Evolutionary conservation across 306 rosid genomes (phyloP), one percentile per base, ranked within the genome.

Genomic region (Coriaria nepalensis): DNA sequence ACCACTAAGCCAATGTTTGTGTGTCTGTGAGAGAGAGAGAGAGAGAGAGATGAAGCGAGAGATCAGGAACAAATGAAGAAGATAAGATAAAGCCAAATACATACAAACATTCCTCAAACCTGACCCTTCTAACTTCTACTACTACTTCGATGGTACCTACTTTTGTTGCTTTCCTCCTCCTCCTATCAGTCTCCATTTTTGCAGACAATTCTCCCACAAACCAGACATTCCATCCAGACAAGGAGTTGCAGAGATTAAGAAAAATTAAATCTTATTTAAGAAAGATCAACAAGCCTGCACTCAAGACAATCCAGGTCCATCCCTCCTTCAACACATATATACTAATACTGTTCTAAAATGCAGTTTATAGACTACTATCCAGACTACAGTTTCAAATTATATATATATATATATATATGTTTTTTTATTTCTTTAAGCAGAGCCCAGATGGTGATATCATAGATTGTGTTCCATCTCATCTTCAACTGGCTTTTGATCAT

Each of bases 371-470:
- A 20, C 13, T 52, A 64, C 6, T 59, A n/a, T n/a, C n/a, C n/a
- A n/a, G n/a, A n/a, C n/a, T 15, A 12, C 39, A 7, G 38, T 13
- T 10, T 37, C 20, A 49, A 40, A 8, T 40, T 43, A 29, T 33
- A 4, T n/a, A n/a, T n/a, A n/a, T n/a, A n/a, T n/a, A n/a, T n/a
- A 5, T 48, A 14, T 48, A 49, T 50, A 37, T 29, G 34, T 20
- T 6, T 51, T 62, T 12, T 70, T 33, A 1, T 51, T 66, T 7
- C 1, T 41, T n/a, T 39, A 33, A 78, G 49, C 81, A 92, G 98
- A 85, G 98, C 59, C 81, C 93, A 39, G 98, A 92, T 72, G 98
- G 98, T 10, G 98, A 92, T 78, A 56, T 82, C 49, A 92, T 92
- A 32, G 98, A 92, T 40, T 92, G 98, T 57, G 84, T 92, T 57